A percentile compares a stretch with the other conserved stretches of the same genome.
Evolutionary conservation across 2,329 filamentous ascomycete genomes (phyloP).

Genomic region (Cladorrhinum sp.): DNA sequence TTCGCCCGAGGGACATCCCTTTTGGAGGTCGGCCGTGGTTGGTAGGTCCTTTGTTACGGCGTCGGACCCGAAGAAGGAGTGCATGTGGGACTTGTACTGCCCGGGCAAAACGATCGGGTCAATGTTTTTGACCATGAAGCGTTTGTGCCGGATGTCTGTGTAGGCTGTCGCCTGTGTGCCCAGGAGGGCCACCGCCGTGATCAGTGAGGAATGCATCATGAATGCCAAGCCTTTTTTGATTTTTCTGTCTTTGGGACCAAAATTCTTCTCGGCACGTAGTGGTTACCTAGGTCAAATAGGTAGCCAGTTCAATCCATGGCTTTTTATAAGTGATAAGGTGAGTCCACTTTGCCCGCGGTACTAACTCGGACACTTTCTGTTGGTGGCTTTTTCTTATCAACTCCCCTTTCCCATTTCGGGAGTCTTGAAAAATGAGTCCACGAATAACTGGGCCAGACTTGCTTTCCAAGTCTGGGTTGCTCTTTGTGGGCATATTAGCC

Average conservation of each 20-base stretch:
- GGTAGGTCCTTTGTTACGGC: slow-evolving; percentile 39
- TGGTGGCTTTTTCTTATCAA: slow-evolving; percentile 3
- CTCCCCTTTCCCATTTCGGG: too few relatives aligned
- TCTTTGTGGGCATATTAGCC: background rate
- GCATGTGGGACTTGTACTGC: slow-evolving; percentile 40
- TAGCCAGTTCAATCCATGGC: too few relatives aligned
- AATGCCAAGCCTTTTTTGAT: too few relatives aligned
- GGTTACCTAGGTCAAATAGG: too few relatives aligned
- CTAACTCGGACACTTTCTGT: background rate
- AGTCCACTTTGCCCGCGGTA: too few relatives aligned
- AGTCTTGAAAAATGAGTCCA: background rate
- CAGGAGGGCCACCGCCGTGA: background rate
- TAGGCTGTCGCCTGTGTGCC: slow-evolving; percentile 2
- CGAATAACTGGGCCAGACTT: background rate
- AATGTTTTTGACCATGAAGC: slow-evolving; percentile 45
- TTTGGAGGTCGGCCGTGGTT: slow-evolving; percentile 34
- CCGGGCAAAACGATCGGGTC: slow-evolving; percentile 44
- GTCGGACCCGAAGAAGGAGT: slow-evolving; percentile 46
- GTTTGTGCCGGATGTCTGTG: slow-evolving; percentile 18
- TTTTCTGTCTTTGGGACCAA: background rate
- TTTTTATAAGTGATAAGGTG: background rate
- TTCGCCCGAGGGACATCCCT: slow-evolving; percentile 41
- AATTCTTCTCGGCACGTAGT: too few relatives aligned
- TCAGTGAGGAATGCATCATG: background rate
- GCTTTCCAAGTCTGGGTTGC: background rate